These are phyloP conservation scores for Gossypium ekmanianum DNA, from an alignment of 345 rosid genomes.

Conservation along the genomic window DNA sequence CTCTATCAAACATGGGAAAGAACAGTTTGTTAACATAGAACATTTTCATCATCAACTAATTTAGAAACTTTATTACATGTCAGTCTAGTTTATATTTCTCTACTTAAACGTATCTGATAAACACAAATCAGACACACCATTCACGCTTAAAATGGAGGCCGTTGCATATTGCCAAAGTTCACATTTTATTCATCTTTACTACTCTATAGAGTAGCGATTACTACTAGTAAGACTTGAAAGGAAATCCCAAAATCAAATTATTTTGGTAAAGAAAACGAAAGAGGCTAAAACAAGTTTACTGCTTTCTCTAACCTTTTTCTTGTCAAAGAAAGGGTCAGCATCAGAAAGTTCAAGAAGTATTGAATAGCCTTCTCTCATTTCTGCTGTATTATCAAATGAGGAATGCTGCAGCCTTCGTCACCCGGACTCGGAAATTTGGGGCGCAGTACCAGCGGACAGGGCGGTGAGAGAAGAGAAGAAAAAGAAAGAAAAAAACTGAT, in stretches of 20 bases:
- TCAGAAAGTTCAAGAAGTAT: conserved; percentile 48
- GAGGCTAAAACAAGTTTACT: not conserved
- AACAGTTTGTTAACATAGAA: not conserved
- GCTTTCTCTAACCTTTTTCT: conserved; percentile 53
- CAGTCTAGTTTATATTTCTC: not conserved
- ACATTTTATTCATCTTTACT: not conserved
- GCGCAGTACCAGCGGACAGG: too few relatives aligned
- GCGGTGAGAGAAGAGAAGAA: too few relatives aligned
- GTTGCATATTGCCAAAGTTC: not conserved
- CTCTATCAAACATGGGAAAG: conserved; percentile 35
- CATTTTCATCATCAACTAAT: not conserved
- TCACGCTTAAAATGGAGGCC: not conserved
- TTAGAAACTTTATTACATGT: not conserved
- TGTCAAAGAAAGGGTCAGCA: conserved; percentile 50
- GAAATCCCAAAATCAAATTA: not conserved
- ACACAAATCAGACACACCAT: not conserved
- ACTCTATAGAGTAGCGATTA: not conserved
- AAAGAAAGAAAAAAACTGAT: too few relatives aligned
- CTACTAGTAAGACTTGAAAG: not conserved
- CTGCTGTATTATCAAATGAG: conserved; percentile 24
- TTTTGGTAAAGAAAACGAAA: conserved; percentile 9
- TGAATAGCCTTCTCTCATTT: conserved; percentile 29
- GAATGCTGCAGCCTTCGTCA: conserved; percentile 33
- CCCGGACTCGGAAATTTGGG: too few relatives aligned
- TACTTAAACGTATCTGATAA: not conserved